phyloP scores from a whole-genome alignment of 805 yeast genomes.

The Ogataea dorogensis region DNA sequence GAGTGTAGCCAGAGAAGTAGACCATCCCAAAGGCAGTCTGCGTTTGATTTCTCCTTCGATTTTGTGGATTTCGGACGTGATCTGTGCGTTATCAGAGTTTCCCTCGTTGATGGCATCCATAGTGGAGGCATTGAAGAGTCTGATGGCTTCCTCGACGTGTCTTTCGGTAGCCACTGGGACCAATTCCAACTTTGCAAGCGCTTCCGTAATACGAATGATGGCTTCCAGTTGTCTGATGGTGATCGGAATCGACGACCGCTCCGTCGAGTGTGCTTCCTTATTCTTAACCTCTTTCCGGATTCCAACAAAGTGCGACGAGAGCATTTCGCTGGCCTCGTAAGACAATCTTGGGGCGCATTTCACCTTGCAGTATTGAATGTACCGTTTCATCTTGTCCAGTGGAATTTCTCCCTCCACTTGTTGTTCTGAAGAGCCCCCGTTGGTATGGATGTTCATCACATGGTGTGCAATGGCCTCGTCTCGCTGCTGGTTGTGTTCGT shows the following conservation, averaged over 20 bases:
- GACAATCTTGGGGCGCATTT: conserved; percentile 92
- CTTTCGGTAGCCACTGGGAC: conserved; percentile 80
- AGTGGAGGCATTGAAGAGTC: conserved; percentile 94
- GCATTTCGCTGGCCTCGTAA: conserved; percentile 83
- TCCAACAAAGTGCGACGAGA: conserved; percentile 89
- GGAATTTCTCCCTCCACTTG: conserved; percentile 81
- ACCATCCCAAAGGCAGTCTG: conserved; percentile 95
- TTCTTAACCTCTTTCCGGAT: conserved; percentile 81
- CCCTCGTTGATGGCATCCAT: conserved; percentile 78
- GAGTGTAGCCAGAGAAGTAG: conserved; percentile 81
- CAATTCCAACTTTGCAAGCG: conserved; percentile 82
- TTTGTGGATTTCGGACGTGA: conserved; percentile 67
- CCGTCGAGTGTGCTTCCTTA: conserved; percentile 78
- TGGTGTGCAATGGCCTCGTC: conserved; percentile 91
- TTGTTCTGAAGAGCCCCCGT: conserved; percentile 49
- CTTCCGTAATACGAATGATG: conserved; percentile 90
- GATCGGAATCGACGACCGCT: conserved; percentile 92
- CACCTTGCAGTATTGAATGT: conserved; percentile 83
- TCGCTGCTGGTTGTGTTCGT: conserved; percentile 82
- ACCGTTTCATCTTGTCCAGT: conserved; percentile 85
- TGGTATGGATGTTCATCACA: conserved; percentile 93
- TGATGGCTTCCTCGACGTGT: conserved; percentile 93
- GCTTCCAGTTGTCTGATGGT: conserved; percentile 98
- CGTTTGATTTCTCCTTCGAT: conserved; percentile 85
- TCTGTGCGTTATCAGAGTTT: conserved; percentile 50